Percentiles rank a stretch among this genome's conserved stretches.
Conservation (phyloP, 2,329 filamentous ascomycete genomes). For the Dactylellina sp. region DNA sequence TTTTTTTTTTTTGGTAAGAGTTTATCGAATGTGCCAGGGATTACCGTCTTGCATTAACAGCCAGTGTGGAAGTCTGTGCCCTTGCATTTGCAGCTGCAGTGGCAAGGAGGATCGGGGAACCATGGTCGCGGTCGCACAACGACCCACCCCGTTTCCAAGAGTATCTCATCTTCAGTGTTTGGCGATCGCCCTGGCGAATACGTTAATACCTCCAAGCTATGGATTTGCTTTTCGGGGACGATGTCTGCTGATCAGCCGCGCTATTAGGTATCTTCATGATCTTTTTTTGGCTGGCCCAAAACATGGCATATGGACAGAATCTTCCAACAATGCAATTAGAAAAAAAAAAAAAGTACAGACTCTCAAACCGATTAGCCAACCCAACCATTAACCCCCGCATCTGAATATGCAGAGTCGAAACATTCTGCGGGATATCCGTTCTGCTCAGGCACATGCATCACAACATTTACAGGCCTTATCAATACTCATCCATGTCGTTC, state of each 20-base stretch:
- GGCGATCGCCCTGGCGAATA: not conserved
- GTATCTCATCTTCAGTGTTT: not conserved
- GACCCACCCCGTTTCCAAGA: constrained; percentile 7
- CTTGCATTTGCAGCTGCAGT: not conserved
- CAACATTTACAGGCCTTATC: constrained; percentile 9
- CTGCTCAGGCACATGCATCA: constrained; percentile 1
- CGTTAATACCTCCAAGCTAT: not conserved
- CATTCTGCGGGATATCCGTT: constrained; percentile 15
- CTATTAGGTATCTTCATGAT: not conserved
- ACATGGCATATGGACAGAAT: not conserved
- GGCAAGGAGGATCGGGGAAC: constrained; percentile 12
- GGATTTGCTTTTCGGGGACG: constrained; percentile 14
- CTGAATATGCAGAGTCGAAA: not conserved
- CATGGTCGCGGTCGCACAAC: constrained; percentile 24
- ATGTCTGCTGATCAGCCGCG: constrained; percentile 19
- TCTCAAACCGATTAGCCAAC: not conserved
- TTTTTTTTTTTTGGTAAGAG: not conserved
- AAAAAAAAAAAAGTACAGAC: too few relatives aligned
- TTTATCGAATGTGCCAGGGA: not conserved
- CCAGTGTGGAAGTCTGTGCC: constrained; percentile 5
- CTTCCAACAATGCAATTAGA: not conserved
- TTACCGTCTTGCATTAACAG: not conserved
- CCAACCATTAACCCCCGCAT: constrained; percentile 10
- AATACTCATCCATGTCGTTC: not conserved
- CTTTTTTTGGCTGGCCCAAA: constrained; percentile 2